Conservation (phyloP, 2,329 filamentous ascomycete species). For the Trichoderma sp. region DNA sequence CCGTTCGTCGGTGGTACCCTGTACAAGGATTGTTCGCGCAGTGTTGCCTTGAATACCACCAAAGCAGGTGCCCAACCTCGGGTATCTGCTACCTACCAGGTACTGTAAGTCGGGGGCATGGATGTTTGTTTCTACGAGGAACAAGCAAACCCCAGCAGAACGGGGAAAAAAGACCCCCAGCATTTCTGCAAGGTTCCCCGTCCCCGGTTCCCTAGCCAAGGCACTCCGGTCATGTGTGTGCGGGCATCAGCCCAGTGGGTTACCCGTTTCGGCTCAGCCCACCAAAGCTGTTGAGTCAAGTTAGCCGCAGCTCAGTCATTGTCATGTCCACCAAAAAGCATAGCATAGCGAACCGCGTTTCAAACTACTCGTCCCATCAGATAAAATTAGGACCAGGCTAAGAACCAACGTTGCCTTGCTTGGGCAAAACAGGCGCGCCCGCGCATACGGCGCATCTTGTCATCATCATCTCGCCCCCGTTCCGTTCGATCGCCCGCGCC, state of each 20-base stretch:
- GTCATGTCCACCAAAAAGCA: neutral
- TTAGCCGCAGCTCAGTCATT: neutral
- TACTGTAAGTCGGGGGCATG: neutral
- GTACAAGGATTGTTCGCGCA: neutral
- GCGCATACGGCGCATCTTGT: neutral
- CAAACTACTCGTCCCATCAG: neutral
- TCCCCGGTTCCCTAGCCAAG: neutral
- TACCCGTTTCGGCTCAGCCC: neutral
- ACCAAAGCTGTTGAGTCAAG: neutral
- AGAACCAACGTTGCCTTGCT: neutral
- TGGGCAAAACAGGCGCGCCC: conserved; percentile 1
- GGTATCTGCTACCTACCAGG: neutral
- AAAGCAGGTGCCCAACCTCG: neutral
- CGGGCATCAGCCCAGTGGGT: conserved; percentile 1
- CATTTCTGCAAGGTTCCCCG: conserved; percentile 3
- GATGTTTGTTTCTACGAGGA: neutral
- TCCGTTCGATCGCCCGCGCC: conserved; percentile 15
- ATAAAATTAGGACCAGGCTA: conserved; percentile 3
- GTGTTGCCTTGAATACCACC: neutral
- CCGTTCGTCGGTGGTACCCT: neutral
- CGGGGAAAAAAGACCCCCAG: neutral
- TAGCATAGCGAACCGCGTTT: neutral
- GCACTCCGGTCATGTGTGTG: neutral
- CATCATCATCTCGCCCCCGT: conserved; percentile 5
- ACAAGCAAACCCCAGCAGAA: neutral